These are phyloP conservation scores for Jaenimonas drosophilae DNA, from an alignment of 208 protist genomes.

Conservation along the genomic window DNA sequence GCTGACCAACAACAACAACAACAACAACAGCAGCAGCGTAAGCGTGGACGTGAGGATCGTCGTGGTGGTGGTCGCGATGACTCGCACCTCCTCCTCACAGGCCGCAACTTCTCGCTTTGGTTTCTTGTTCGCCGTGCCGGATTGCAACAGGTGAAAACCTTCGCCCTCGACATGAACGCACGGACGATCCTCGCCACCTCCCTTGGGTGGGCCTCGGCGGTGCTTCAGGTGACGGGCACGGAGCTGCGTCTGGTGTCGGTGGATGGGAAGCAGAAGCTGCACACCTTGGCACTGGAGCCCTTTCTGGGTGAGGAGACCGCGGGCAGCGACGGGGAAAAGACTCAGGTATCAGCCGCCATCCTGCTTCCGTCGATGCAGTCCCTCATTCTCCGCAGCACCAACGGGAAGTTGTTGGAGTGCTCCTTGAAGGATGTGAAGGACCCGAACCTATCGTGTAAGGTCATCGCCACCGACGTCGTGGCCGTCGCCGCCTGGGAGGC, in stretches of 20 bases:
- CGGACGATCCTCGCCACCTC: constrained; percentile 54
- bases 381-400: not conserved
- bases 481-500: constrained; percentile 27
- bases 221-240: constrained; percentile 71
- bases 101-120: constrained; percentile 59
- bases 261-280: constrained; percentile 37
- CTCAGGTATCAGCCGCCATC: constrained; percentile 1
- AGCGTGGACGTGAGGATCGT: constrained; percentile 18
- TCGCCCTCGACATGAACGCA: constrained; percentile 25
- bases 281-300: constrained; percentile 12
- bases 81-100: constrained; percentile 59
- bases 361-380: not conserved
- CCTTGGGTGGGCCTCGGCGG: constrained; percentile 24
- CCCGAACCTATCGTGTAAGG: constrained; percentile 3
- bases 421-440: constrained; percentile 4
- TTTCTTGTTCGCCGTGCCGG: constrained; percentile 56
- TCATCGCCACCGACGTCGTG: constrained; percentile 20
- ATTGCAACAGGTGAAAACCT: constrained; percentile 60
- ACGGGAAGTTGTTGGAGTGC: not conserved
- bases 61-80: not conserved
- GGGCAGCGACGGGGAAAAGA: not conserved
- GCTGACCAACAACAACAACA: too few species aligned
- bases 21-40: too few species aligned
- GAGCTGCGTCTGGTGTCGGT: constrained; percentile 49
- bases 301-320: constrained; percentile 5